Conservation (phyloP, 176 grass and related monocot species). For the Carex myosuroides region DNA sequence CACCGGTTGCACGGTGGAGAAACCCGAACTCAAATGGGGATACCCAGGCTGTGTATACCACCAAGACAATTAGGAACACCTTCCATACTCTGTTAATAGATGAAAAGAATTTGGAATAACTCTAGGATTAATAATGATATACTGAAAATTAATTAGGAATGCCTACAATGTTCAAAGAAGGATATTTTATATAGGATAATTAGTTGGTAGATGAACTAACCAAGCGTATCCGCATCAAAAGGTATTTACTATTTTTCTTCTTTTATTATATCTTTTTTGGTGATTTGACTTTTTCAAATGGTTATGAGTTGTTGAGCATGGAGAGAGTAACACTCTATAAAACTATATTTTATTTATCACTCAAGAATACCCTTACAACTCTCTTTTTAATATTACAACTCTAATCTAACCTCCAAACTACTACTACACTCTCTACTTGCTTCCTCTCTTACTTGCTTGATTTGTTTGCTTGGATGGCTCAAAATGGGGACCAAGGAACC, state of each 20-base stretch:
- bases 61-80: constrained; percentile 72
- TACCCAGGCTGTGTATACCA: constrained; percentile 84
- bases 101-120: background rate
- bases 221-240: background rate
- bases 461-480: too few species aligned
- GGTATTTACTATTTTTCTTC: too few species aligned
- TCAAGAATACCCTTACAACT: too few species aligned
- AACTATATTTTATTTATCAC: too few species aligned
- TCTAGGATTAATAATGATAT: background rate
- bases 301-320: too few species aligned
- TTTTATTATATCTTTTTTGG: background rate
- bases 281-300: background rate
- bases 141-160: background rate
- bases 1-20: constrained; percentile 40
- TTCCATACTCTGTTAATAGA: constrained; percentile 49
- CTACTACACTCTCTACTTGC: too few species aligned
- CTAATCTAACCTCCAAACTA: too few species aligned
- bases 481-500: too few species aligned
- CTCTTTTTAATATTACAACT: too few species aligned
- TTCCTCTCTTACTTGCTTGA: too few species aligned
- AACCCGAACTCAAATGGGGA: constrained; percentile 98
- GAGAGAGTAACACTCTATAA: too few species aligned
- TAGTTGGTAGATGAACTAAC: background rate
- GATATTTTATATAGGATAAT: background rate
- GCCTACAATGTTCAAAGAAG: background rate